Base-by-base conservation (phyloP, 345 rosid genomes). In the Abelmoschus esculentus region DNA sequence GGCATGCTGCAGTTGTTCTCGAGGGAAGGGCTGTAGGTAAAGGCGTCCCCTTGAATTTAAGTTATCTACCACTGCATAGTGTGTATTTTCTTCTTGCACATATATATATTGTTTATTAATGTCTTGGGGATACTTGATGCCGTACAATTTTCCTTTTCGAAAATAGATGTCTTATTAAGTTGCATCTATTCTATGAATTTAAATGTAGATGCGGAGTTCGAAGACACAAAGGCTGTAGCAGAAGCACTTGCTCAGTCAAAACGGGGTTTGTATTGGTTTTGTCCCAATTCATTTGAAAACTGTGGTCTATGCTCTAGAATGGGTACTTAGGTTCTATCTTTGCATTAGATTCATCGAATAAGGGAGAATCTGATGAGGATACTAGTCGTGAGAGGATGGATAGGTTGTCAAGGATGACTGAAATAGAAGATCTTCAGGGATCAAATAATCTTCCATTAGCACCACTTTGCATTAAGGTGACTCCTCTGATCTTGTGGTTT, bases 1-100 rank as follows among this genome's bases (percentile, higher is more conserved):
- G 96, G 59, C 98, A 93, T 82, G 91, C 92, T 66, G 93, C 92
- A 68, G 93, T 91, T 74, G 95, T 93, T 79, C 93, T 91, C 75
- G 92, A 89, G 75, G 98, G 98, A 81, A 79, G 89, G 77, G 58
- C 79, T 80, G 75, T 89, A 73, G 96, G 98, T 86, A 74, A 66
- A 71, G 74, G 70, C 69, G 70, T 59, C 72, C 68, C 63, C 29
- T 63, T 66, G 11, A 58, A 66, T 40, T 73, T 58, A 57, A 56
- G 52, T 58, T 44, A 14, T 57, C 31, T n/a, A 29, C 14, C 8
- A 31, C 40, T 22, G 1, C 26, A 22, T 22, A 22, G 26, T 22
- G 26, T 22, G 26, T 22, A 22, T 22, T 22, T 22, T 22, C 26
- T 22, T 22, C 26, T 22, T 22, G 26, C 26, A 1, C 26, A 22